Conservation (phyloP, 2,329 filamentous ascomycete species). For the Zymoseptoria pseudotritici region DNA sequence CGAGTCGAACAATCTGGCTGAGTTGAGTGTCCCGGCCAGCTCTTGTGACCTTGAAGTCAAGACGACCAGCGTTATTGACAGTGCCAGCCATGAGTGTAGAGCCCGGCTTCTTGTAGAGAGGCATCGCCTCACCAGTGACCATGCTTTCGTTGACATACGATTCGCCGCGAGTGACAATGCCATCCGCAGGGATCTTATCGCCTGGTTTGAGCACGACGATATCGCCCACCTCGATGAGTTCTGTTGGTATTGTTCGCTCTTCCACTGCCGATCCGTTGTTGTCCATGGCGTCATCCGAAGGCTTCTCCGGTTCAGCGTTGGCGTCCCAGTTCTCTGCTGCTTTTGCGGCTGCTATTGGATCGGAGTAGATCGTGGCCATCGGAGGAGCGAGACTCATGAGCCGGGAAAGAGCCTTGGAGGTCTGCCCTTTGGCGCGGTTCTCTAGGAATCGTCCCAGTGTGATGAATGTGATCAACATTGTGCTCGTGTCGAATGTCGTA, state of each 20-base stretch:
- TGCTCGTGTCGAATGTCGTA: conserved; percentile 95
- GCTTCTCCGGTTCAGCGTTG: conserved; percentile 25
- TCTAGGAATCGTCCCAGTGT: conserved; percentile 85
- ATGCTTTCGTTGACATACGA: conserved; percentile 96
- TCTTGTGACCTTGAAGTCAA: conserved; percentile 87
- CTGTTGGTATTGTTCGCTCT: conserved; percentile 81
- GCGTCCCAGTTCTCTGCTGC: conserved; percentile 70
- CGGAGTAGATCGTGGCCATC: conserved; percentile 93
- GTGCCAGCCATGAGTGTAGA: conserved; percentile 81
- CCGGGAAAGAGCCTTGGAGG: conserved; percentile 82
- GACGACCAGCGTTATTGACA: conserved; percentile 84
- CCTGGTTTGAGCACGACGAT: conserved; percentile 88
- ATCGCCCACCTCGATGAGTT: conserved; percentile 88
- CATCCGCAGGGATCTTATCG: conserved; percentile 94
- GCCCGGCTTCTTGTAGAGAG: conserved; percentile 80
- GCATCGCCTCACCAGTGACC: conserved; percentile 96
- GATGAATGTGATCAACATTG: conserved; percentile 96
- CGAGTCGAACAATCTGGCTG: conserved; percentile 96
- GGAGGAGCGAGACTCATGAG: conserved; percentile 95
- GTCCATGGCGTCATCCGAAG: conserved; percentile 39
- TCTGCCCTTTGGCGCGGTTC: conserved; percentile 92
- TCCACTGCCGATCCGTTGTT: conserved; percentile 59
- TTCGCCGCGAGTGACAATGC: conserved; percentile 76
- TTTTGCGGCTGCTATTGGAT: conserved; percentile 90
- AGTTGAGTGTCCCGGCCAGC: conserved; percentile 93